Evolutionary conservation across 2,329 filamentous ascomycete species (phyloP).

Genomic region (Neophaeococcomyces mojaviensis): DNA sequence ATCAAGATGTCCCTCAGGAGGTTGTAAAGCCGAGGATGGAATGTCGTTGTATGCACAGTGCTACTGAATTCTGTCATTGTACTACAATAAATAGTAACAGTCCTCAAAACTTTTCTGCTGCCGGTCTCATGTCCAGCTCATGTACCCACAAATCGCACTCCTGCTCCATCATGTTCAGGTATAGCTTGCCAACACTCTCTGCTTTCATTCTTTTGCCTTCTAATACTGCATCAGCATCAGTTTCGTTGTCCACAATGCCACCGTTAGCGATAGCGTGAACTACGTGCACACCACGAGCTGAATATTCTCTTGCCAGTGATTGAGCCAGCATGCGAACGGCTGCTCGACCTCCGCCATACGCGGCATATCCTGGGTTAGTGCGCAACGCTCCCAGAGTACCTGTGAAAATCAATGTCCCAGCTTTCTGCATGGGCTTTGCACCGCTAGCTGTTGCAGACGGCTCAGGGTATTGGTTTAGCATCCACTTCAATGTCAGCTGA

Average conservation of each 20-base stretch:
- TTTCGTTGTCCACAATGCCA: slow-evolving; percentile 25
- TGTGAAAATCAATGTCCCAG: slow-evolving; percentile 52
- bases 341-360: slow-evolving; percentile 48
- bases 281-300: slow-evolving; percentile 49
- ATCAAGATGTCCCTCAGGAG: too few relatives aligned
- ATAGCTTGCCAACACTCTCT: slow-evolving; percentile 51
- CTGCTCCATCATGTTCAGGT: slow-evolving; percentile 45
- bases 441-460: background rate
- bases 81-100: background rate
- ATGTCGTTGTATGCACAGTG: too few relatives aligned
- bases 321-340: slow-evolving; percentile 50
- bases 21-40: too few relatives aligned
- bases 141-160: slow-evolving; percentile 46
- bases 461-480: slow-evolving; percentile 32
- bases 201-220: slow-evolving; percentile 51
- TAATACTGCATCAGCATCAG: slow-evolving; percentile 40
- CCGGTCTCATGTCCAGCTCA: slow-evolving; percentile 42
- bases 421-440: slow-evolving; percentile 46
- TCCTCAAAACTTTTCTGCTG: slow-evolving; percentile 25
- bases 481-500: slow-evolving; percentile 43
- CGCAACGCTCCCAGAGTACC: slow-evolving; percentile 48
- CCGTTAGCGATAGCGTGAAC: slow-evolving; percentile 55
- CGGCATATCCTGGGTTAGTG: slow-evolving; percentile 47
- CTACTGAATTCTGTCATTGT: background rate
- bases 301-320: slow-evolving; percentile 50